Evolutionary conservation across 306 rosid genomes (phyloP), one percentile per base, ranked within the genome.

Genomic region (Pterocarpus santalinus): DNA sequence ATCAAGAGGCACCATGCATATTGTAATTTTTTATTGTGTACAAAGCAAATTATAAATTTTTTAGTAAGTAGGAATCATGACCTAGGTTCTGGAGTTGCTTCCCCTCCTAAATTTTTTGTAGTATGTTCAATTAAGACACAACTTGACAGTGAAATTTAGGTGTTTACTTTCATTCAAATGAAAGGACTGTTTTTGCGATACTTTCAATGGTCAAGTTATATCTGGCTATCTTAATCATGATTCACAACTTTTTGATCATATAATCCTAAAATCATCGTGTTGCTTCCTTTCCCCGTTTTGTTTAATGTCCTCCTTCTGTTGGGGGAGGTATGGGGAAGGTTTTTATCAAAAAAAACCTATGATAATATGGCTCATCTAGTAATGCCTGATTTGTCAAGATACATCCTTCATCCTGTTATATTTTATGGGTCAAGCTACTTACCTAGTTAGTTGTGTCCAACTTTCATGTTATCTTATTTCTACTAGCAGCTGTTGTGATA

Each of bases 321-420:
- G 28, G 28, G 28, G 28, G 28, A 22, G 28, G 28, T 22, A 22
- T 22, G 28, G 58, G 3, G 39, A 43, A 66, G 34, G 16, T 53
- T 51, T 33, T 69, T 71, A 14, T 39, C 10, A 56, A 44, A 58
- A 47, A 28, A 44, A 60, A 22, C 5, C 64, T 69, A 75, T 61
- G 78, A 32, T 69, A 38, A 68, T 5, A 56, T 38, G 81, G 61
- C 71, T 76, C 38, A 16, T 76, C 5, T 65, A 16, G 11, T 17
- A 69, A 14, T 52, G 10, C 71, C 65, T 61, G 33, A 53, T 63
- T 70, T 71, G 22, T 17, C 5, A 62, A 7, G 51, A 6, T 75
- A 56, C 34, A 2, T 58, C 38, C 16, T 13, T 68, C 32, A 22
- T 15, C 5, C 2, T 55, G 32, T 52, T 22, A 22, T 22, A 33